phyloP scores from a whole-genome alignment of 177 flowering plant genomes.

The Vitis hybrid region DNA sequence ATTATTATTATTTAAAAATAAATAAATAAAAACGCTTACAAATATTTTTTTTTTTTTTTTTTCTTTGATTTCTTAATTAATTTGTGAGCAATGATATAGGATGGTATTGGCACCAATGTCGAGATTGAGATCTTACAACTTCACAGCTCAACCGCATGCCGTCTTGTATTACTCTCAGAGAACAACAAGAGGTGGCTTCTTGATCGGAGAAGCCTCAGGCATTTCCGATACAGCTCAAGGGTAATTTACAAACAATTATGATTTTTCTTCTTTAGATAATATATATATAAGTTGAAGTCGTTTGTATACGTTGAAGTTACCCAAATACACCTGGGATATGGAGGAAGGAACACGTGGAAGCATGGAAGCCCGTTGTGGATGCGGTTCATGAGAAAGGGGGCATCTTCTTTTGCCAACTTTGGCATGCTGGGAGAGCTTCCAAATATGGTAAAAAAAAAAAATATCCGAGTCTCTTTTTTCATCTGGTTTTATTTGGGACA shows the following conservation, averaged over 20 bases:
- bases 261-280: not conserved
- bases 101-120: constrained; percentile 20
- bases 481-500: no score
- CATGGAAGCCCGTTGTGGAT: constrained; percentile 35
- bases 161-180: no score
- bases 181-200: no score
- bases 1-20: no score
- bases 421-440: constrained; percentile 23
- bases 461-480: not conserved
- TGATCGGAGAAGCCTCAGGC: constrained; percentile 22
- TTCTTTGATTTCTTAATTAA: no score
- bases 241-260: constrained; percentile 1
- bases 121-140: constrained; percentile 20
- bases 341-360: constrained; percentile 31
- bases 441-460: not conserved
- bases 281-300: not conserved
- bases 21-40: no score
- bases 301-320: constrained; percentile 7
- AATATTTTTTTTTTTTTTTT: no score
- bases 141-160: no score
- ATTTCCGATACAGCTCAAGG: constrained; percentile 30
- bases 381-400: constrained; percentile 36
- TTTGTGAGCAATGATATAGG: not conserved
- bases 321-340: constrained; percentile 33
- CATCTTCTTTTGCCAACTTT: constrained; percentile 29